Evolutionary conservation across 352 stramenopile genomes (phyloP), one percentile per base, ranked within the genome.

Genomic region (Pythium aristosporum): DNA sequence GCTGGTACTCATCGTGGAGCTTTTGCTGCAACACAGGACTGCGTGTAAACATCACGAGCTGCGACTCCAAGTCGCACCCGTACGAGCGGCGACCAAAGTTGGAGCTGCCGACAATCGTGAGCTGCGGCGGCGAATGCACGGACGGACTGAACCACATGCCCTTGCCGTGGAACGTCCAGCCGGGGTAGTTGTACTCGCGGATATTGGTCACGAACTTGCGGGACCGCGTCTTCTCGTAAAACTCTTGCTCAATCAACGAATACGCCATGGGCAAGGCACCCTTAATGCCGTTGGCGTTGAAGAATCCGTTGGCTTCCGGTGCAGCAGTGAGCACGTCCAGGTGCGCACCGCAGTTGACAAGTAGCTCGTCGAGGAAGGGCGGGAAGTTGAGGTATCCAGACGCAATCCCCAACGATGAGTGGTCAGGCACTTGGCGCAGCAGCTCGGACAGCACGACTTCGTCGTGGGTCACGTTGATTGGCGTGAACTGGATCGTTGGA

Each of bases 321-420:
- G 85, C 81, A 1, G 85, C 80, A 3, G 80, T 83, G 43, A 92
- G 50, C 36, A 92, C 81, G 47, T 91, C 79, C 50, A 94, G 43
- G 23, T 72, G 41, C 32, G 81, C 75, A 9, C 42, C 34, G 57
- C 75, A 87, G 9, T 61, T 44, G 20, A 83, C 66, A 13, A 94
- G 72, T 32, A 88, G 52, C 0, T 80, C 63, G 21, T 74, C 84
- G 18, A 92, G 60, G 57, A 89, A 89, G 28, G 74, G 74, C 9
- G 85, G 82, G 59, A 94, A 92, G 58, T 94, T 92, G 49, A 94
- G 69, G 49, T 94, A 94, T 11, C 85, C 85, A 3, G 85, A 92
- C 4, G 85, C 85, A 59, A 94, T 90, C 46, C 79, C 72, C 0
- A 92, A 62, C 23, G 72, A 52, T 1, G 80, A 84, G 15, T 71